Conservation (phyloP, 306 rosid species). For the Calophaca sinica region DNA sequence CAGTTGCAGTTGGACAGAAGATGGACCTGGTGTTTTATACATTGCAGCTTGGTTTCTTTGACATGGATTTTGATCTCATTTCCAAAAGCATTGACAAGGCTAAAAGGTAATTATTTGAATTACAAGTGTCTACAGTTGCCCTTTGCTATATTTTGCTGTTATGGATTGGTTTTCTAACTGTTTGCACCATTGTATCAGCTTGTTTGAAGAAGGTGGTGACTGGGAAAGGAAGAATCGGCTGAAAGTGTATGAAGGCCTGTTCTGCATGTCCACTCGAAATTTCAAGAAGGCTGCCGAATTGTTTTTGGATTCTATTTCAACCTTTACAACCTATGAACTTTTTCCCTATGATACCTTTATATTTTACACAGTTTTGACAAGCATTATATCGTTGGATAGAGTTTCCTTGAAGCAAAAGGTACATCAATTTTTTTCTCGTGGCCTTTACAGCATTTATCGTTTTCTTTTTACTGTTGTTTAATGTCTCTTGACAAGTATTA, state of each 20-base stretch:
- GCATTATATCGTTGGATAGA: constrained; percentile 93
- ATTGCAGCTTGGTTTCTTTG: constrained; percentile 89
- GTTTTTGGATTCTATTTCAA: constrained; percentile 94
- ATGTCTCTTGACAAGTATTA: background rate
- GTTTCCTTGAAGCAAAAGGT: constrained; percentile 97
- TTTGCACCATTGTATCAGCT: constrained; percentile 58
- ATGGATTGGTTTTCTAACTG: constrained; percentile 42
- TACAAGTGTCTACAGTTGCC: background rate
- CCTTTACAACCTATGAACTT: constrained; percentile 92
- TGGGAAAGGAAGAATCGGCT: constrained; percentile 98
- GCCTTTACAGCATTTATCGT: constrained; percentile 2
- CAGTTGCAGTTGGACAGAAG: constrained; percentile 98
- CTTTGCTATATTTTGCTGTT: constrained; percentile 26
- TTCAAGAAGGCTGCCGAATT: constrained; percentile 86
- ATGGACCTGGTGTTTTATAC: constrained; percentile 96
- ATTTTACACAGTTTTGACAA: constrained; percentile 92
- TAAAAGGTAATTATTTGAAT: constrained; percentile 58
- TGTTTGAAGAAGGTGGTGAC: constrained; percentile 99
- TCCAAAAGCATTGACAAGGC: constrained; percentile 97
- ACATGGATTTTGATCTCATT: constrained; percentile 96
- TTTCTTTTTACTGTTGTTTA: constrained; percentile 9
- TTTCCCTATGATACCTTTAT: constrained; percentile 90
- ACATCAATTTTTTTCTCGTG: constrained; percentile 4
- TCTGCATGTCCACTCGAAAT: constrained; percentile 90
- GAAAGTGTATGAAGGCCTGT: constrained; percentile 96